Percentiles rank a stretch among this genome's conserved stretches.
Conservation (phyloP, 2,329 filamentous ascomycete species). For the Botrytis byssoidea region DNA sequence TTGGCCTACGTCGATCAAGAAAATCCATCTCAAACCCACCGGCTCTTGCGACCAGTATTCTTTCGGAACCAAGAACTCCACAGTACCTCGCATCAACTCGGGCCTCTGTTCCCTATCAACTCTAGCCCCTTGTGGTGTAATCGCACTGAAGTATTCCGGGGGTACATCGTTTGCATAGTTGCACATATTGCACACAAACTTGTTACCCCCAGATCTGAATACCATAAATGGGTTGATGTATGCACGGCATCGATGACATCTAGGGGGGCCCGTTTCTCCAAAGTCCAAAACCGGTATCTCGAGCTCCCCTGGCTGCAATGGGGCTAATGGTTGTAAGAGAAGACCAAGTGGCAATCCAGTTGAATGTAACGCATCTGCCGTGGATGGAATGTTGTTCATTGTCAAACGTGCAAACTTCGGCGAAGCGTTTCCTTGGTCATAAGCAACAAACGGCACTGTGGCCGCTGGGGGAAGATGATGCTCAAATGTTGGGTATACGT, state of each 20-base stretch:
- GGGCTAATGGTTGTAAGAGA: conserved; percentile 82
- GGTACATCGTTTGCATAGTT: conserved; percentile 94
- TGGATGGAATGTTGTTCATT: conserved; percentile 87
- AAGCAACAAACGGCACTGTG: conserved; percentile 84
- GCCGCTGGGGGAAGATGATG: conserved; percentile 88
- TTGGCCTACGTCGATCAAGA: conserved; percentile 89
- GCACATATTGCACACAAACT: conserved; percentile 97
- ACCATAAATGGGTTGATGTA: conserved; percentile 99
- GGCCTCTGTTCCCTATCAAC: conserved; percentile 86
- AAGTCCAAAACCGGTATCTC: conserved; percentile 93
- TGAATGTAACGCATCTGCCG: conserved; percentile 72
- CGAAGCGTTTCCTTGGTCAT: conserved; percentile 93
- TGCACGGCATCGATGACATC: conserved; percentile 87
- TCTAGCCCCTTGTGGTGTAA: conserved; percentile 80
- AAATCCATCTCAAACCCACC: conserved; percentile 82
- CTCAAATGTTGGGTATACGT: conserved; percentile 94
- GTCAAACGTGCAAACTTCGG: conserved; percentile 91
- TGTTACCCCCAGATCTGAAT: conserved; percentile 89
- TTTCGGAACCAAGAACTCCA: conserved; percentile 95
- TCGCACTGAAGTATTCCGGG: conserved; percentile 88
- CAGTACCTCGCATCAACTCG: conserved; percentile 86
- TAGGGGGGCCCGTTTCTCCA: conserved; percentile 83
- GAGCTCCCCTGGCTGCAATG: conserved; percentile 78
- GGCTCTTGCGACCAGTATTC: conserved; percentile 98
- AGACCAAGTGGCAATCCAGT: conserved; percentile 86